Conservation (phyloP, 345 rosid species). For the Aquilaria malaccensis region DNA sequence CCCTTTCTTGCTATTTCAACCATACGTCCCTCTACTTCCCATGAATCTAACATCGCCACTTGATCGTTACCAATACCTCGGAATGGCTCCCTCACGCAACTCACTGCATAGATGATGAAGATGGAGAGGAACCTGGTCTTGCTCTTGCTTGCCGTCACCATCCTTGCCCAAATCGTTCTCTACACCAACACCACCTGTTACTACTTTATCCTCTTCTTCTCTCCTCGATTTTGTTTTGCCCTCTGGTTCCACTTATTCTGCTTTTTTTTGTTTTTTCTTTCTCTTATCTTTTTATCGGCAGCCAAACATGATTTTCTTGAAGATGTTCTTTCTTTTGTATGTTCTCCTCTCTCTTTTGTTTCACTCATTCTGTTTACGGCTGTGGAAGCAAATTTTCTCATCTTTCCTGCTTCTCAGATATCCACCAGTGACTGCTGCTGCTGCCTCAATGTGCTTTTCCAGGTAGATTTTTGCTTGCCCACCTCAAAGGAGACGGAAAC, state of each 20-base stretch:
- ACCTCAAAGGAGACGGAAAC: background rate
- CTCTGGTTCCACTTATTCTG: constrained; percentile 4
- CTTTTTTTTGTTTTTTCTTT: background rate
- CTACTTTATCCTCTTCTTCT: background rate
- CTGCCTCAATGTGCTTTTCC: constrained; percentile 65
- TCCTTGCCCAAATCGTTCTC: constrained; percentile 69
- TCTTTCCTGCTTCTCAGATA: constrained; percentile 34
- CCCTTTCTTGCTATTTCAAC: too few relatives aligned
- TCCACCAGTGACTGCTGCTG: constrained; percentile 33
- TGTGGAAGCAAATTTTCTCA: background rate
- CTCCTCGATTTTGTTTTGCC: constrained; percentile 1
- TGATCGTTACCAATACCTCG: too few relatives aligned
- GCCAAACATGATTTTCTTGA: constrained; percentile 65
- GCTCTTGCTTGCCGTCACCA: constrained; percentile 54
- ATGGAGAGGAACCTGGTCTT: constrained; percentile 68
- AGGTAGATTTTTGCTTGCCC: constrained; percentile 28
- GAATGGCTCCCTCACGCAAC: too few relatives aligned
- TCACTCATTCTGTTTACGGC: background rate
- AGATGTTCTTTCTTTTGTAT: constrained; percentile 58
- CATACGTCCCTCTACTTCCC: too few relatives aligned
- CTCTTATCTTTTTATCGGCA: constrained; percentile 20
- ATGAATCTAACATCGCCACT: too few relatives aligned
- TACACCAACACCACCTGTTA: constrained; percentile 36
- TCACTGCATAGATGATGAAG: constrained; percentile 4
- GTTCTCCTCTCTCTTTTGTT: constrained; percentile 14